These are phyloP conservation scores for Leccinum truebloodii DNA, from an alignment of 768 basidiomycete genomes.

Conservation along the genomic window DNA sequence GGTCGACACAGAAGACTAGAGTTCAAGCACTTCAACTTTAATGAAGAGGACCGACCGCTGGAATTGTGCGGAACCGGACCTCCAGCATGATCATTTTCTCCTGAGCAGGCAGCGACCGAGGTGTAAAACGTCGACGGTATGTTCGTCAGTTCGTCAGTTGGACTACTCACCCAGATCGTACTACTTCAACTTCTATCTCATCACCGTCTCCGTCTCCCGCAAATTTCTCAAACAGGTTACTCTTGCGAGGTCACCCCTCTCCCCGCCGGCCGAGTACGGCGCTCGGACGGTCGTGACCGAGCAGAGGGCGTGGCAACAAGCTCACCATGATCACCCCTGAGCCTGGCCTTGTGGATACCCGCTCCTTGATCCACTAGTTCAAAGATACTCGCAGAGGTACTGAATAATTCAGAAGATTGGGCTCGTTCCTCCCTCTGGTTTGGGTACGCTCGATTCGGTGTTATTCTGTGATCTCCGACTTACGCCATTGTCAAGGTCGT, in stretches of 20 bases:
- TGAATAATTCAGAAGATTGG: constrained; percentile 26
- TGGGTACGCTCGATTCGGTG: constrained; percentile 23
- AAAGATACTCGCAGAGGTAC: constrained; percentile 30
- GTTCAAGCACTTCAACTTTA: constrained; percentile 37
- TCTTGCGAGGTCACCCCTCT: constrained; percentile 8
- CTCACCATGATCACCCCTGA: constrained; percentile 13
- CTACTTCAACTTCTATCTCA: no score
- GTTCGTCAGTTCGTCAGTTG: no score
- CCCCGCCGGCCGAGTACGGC: constrained; percentile 9
- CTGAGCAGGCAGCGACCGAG: no score
- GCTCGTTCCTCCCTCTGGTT: constrained; percentile 32
- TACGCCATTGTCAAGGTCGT: constrained; percentile 21
- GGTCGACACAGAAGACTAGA: constrained; percentile 55
- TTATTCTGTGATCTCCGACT: neutral
- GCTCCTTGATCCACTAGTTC: constrained; percentile 29
- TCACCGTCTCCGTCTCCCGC: constrained; percentile 16
- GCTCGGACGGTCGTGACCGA: constrained; percentile 7
- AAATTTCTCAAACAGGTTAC: constrained; percentile 1
- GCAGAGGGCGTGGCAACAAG: constrained; percentile 3
- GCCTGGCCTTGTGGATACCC: constrained; percentile 5
- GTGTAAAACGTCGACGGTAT: no score
- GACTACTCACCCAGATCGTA: no score
- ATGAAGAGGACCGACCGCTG: constrained; percentile 22
- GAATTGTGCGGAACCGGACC: constrained; percentile 25
- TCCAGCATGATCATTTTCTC: no score